Evolutionary conservation across 257 asterid species (phyloP), one percentile per base, ranked within the genome.

Genomic region (Solanum bulbocastanum): DNA sequence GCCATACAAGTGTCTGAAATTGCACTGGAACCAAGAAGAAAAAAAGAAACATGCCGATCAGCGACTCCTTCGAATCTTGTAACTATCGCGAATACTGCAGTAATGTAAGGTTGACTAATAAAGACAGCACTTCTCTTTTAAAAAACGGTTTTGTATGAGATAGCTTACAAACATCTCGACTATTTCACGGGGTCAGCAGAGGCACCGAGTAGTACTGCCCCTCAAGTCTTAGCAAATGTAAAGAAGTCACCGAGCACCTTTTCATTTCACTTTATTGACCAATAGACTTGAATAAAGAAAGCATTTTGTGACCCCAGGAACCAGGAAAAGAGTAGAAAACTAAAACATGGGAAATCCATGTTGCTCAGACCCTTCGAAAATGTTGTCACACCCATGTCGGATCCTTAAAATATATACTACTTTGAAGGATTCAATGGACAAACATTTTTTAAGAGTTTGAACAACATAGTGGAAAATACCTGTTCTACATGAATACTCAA

Each of bases 1-100:
- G 99, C 98, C 94, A 96, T 69, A 90, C 99, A 95, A 15, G 98
- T 95, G 86, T 97, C 99, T 1, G 96, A 73, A 62, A 95, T 95
- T 66, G 96, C 94, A 83, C 99, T 96, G 91, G 52, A 90, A 90
- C 74, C 79, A 75, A 86, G 22, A 89, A 81, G 5, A 25, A 8
- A 69, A 35, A 74, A 74, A 22, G 16, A 25, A 14, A 40, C 27
- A 69, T 8, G 15, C 2, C 5, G 4, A 49, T 86, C 69, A 81
- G 85, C 10, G 5, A 46, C 25, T 42, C 84, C 25, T 44, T 44
- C 84, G 5, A 76, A 40, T 40, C 35, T 40, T 76, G 60, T 35
- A 40, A 76, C 13, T 23, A 39, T 6, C 25, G 1, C 37, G 62
- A 42, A 25, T 15, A 42, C 84, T 42, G 37, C 37, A 78, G 8